Evolutionary conservation across 2,329 filamentous ascomycete species (phyloP), one percentile per base, ranked within the genome.

Genomic region (Phialophora tarda): DNA sequence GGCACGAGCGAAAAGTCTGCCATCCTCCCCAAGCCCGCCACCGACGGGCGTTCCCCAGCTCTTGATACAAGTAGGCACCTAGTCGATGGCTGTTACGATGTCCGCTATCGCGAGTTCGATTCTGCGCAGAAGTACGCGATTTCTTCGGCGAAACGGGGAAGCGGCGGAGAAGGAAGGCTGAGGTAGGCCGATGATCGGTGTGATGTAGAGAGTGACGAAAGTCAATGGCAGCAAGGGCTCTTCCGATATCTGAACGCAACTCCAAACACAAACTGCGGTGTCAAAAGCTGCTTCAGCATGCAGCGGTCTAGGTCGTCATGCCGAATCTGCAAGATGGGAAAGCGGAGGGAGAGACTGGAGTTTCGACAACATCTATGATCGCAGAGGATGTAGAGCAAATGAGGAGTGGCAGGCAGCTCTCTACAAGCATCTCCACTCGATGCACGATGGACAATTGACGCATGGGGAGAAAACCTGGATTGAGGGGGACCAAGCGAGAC

Each of bases 1-100:
- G 80, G 79, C 54, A 80, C 75, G 30, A 82, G 76, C 72, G 76
- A 76, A 71, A 80, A 79, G 69, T 81, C 79, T 78, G 81, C 78
- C 59, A 68, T 74, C 68, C 57, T 68, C 60, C 65, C 60, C 60
- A 59, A 56, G 34, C n/a, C 54, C 32, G 30, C 63, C 57, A 51
- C 59, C 23, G 26, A 51, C 48, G 48, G 65, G 59, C 23, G 59
- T 32, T 34, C 59, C 41, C 58, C 63, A 58, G 24, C 56, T 66
- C 57, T 67, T 62, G 50, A n/a, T 55, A n/a, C 24, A 12, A 21
- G 6, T 28, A 2, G 24, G 4, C 11, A 28, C 17, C 23, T n/a
- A 3, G n/a, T 23, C 24, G 55, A 58, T 38, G 14, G 30, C 21
- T 44, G 21, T 24, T 58, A 6, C 12, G 12, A 21, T 55, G 26